These are phyloP conservation scores for Colletotrichum melonis DNA, from an alignment of 2,329 filamentous ascomycete species.

Conservation along the genomic window DNA sequence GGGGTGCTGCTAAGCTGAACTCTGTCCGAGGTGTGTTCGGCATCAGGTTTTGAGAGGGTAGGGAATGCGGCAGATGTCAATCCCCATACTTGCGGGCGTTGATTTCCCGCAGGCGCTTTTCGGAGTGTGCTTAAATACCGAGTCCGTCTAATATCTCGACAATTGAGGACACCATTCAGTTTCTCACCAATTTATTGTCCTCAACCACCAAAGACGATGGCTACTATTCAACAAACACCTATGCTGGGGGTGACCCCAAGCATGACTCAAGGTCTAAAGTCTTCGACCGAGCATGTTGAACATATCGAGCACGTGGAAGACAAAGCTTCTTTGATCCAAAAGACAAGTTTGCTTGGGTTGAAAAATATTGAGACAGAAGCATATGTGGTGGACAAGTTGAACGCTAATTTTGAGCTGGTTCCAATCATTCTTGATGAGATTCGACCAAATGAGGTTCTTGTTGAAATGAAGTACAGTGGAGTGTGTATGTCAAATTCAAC, in stretches of 20 bases:
- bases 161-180: no score
- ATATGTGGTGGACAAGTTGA: slow-evolving; percentile 21
- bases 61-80: background rate
- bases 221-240: background rate
- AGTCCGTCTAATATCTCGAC: background rate
- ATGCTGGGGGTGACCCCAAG: background rate
- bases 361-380: slow-evolving; percentile 16
- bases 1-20: background rate
- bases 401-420: slow-evolving; percentile 17
- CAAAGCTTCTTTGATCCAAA: background rate
- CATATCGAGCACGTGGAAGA: background rate
- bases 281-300: background rate
- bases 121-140: background rate
- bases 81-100: background rate
- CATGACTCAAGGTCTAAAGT: background rate
- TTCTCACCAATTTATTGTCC: background rate
- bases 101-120: background rate
- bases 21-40: background rate
- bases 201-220: background rate
- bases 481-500: slow-evolving; percentile 66
- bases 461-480: slow-evolving; percentile 91
- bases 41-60: background rate
- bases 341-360: background rate
- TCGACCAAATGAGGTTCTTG: slow-evolving; percentile 83
- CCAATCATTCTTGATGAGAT: slow-evolving; percentile 26